Conservation (phyloP, 257 asterid species). For the Forsythia viridissima region DNA sequence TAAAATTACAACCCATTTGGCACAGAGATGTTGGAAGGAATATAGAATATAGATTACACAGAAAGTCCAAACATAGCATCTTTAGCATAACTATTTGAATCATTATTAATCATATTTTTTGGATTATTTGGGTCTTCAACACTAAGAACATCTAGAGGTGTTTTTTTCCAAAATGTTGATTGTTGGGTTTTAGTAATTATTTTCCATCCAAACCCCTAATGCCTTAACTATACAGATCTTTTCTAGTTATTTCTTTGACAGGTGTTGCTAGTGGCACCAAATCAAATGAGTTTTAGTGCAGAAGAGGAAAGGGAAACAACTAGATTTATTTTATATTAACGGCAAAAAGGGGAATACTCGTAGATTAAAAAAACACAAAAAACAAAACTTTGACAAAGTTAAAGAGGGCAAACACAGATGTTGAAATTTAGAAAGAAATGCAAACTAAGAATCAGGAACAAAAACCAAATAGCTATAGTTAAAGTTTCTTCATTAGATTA, state of each 20-base stretch:
- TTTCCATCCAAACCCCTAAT: neutral
- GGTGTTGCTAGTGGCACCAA: neutral
- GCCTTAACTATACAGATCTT: neutral
- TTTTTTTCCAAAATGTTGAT: neutral
- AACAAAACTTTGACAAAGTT: neutral
- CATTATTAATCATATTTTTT: neutral
- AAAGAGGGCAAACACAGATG: neutral
- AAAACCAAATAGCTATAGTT: neutral
- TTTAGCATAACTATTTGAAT: neutral
- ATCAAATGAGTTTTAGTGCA: neutral
- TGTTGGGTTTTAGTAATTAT: neutral
- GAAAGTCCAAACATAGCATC: neutral
- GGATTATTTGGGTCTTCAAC: neutral
- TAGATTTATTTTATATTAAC: neutral
- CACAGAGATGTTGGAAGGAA: neutral
- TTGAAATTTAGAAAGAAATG: slow-evolving; percentile 7
- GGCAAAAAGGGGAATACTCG: neutral
- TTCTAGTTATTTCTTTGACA: neutral
- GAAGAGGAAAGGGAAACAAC: neutral
- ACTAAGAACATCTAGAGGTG: neutral
- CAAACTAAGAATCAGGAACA: neutral
- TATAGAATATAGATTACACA: neutral
- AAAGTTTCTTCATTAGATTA: neutral
- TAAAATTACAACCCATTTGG: neutral
- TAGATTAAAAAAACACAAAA: neutral